Conservation (phyloP, 2,329 filamentous ascomycete genomes). For the Tolypocladium paradoxum region DNA sequence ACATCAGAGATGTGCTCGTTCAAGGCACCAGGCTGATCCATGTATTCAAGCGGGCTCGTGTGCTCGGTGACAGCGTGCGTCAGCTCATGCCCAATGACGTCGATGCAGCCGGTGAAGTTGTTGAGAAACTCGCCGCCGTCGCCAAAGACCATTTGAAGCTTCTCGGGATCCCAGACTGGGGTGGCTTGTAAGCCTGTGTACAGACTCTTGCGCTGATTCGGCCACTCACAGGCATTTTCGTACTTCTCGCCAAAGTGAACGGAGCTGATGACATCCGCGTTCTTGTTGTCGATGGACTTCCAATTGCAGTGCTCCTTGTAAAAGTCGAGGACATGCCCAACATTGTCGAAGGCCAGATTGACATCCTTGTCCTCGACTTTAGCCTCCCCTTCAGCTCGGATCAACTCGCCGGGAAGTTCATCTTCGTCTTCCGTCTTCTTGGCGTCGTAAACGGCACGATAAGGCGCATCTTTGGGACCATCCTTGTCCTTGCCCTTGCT, state of each 20-base stretch:
- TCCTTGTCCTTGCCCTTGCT: slow-evolving; percentile 3
- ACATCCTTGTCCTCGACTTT: slow-evolving; percentile 28
- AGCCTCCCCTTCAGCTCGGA: slow-evolving; percentile 31
- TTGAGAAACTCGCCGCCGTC: slow-evolving; percentile 41
- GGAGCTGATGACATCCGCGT: slow-evolving; percentile 37
- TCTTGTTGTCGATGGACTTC: slow-evolving; percentile 40
- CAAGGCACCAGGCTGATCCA: slow-evolving; percentile 40
- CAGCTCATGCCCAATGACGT: slow-evolving; percentile 47
- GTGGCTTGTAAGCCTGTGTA: not conserved
- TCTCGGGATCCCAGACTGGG: slow-evolving; percentile 37
- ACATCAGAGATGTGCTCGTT: slow-evolving; percentile 47
- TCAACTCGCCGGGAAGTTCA: slow-evolving; percentile 29
- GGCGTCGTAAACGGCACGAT: slow-evolving; percentile 35
- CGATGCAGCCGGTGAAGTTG: slow-evolving; percentile 40
- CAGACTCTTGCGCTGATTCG: not conserved
- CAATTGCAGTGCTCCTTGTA: slow-evolving; percentile 38
- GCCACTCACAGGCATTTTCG: slow-evolving; percentile 37
- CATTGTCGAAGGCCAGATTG: slow-evolving; percentile 39
- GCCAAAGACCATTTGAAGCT: slow-evolving; percentile 43
- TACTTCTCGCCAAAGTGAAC: slow-evolving; percentile 40
- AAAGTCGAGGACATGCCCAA: slow-evolving; percentile 37
- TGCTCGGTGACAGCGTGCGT: slow-evolving; percentile 44
- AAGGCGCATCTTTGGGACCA: slow-evolving; percentile 15
- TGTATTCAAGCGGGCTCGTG: slow-evolving; percentile 37
- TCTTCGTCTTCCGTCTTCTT: slow-evolving; percentile 23